phyloP scores from a whole-genome alignment of 2,329 filamentous ascomycete species.

The Aspergillus fumigatiaffinis region DNA sequence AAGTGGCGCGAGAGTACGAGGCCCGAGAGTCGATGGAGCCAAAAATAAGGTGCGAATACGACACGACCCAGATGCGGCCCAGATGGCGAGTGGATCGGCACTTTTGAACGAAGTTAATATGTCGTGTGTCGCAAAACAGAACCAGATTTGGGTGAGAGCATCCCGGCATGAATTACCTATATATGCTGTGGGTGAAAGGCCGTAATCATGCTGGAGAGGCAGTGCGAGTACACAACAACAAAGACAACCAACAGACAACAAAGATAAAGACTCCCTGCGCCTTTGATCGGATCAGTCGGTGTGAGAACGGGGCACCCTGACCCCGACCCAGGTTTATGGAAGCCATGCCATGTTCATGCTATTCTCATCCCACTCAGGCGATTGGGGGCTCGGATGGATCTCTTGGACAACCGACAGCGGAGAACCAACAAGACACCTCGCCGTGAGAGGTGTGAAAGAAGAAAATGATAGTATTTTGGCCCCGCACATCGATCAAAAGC shows the following conservation, averaged over 20 bases:
- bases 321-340: background rate
- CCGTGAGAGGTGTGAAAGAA: background rate
- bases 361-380: background rate
- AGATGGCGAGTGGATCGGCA: slow-evolving; percentile 8
- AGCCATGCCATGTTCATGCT: background rate
- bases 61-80: slow-evolving; percentile 8
- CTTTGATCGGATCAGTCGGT: background rate
- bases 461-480: background rate
- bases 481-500: background rate
- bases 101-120: background rate
- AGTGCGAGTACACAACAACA: background rate
- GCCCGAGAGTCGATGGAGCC: slow-evolving; percentile 5
- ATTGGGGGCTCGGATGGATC: background rate
- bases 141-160: background rate
- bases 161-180: background rate
- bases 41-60: slow-evolving; percentile 17
- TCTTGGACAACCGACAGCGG: background rate
- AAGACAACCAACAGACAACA: background rate
- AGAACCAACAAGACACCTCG: background rate
- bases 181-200: background rate
- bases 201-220: background rate
- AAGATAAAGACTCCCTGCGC: background rate
- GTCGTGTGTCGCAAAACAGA: background rate
- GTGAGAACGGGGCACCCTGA: background rate
- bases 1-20: slow-evolving; percentile 11